A percentile compares a stretch with the other conserved stretches of the same genome.
Conservation (phyloP, 805 yeast genomes). For the Saturnispora galanensis region DNA sequence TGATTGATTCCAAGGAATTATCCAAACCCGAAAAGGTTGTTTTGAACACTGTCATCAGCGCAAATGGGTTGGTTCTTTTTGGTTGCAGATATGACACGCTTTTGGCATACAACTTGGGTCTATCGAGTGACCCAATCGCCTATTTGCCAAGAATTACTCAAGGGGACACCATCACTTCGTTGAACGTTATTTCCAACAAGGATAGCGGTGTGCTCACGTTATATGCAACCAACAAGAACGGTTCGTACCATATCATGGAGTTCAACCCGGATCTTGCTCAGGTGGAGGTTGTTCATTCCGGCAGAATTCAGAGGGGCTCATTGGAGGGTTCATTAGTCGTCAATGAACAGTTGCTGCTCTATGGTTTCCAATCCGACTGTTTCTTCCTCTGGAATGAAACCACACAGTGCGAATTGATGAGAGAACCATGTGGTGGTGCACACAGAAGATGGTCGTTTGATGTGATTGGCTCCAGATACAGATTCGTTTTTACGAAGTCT, state of each 20-base stretch:
- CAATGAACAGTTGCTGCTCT: conserved; percentile 41
- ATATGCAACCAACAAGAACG: conserved; percentile 55
- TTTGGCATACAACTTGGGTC: conserved; percentile 38
- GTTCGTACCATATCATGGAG: conserved; percentile 40
- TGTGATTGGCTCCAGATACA: conserved; percentile 23
- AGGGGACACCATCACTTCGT: conserved; percentile 62
- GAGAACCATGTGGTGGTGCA: conserved; percentile 81
- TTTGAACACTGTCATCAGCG: conserved; percentile 46
- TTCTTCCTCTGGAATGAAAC: conserved; percentile 82
- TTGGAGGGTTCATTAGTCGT: conserved; percentile 60
- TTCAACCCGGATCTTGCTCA: conserved; percentile 13
- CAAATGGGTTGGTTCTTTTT: conserved; percentile 36
- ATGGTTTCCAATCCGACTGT: conserved; percentile 73
- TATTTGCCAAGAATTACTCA: conserved; percentile 40
- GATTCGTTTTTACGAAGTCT: conserved; percentile 52
- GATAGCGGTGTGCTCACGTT: conserved; percentile 12
- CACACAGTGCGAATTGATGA: conserved; percentile 54
- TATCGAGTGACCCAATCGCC: conserved; percentile 16
- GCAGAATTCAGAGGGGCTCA: conserved; percentile 64
- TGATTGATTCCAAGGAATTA: conserved; percentile 12
- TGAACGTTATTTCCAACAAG: conserved; percentile 28
- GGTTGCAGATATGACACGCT: conserved; percentile 69
- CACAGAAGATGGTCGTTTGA: conserved; percentile 72
- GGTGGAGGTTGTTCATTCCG: conserved; percentile 27
- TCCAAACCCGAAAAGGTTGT: conserved; percentile 34